These are phyloP conservation scores for Eremothecium sinecaudum DNA, from an alignment of 1,139 yeast genomes.

Conservation along the genomic window DNA sequence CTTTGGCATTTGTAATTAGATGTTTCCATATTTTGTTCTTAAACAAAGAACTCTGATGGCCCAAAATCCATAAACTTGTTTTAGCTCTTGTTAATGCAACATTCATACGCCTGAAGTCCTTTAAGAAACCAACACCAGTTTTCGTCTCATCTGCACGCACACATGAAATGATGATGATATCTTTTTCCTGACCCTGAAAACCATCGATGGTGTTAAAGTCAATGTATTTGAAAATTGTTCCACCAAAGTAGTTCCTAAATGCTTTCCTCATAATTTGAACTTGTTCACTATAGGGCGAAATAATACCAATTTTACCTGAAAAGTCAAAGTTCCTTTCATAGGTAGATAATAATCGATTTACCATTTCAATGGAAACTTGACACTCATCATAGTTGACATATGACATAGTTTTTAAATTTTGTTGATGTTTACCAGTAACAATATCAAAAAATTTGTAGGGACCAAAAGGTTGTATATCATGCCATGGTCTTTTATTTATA, in stretches of 20 bases:
- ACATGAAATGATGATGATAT: slow-evolving; percentile 86
- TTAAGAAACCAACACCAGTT: slow-evolving; percentile 70
- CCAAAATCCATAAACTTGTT: slow-evolving; percentile 86
- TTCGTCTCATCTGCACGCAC: slow-evolving; percentile 65
- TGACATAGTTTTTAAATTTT: slow-evolving; percentile 56
- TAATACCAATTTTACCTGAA: slow-evolving; percentile 72
- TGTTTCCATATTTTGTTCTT: slow-evolving; percentile 62
- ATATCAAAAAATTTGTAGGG: slow-evolving; percentile 81
- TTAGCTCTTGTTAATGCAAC: slow-evolving; percentile 93
- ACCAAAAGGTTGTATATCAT: slow-evolving; percentile 41
- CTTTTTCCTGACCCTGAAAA: slow-evolving; percentile 96
- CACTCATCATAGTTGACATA: slow-evolving; percentile 66
- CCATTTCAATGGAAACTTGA: slow-evolving; percentile 58
- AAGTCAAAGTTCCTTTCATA: slow-evolving; percentile 45
- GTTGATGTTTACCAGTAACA: slow-evolving; percentile 53
- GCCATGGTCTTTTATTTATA: slow-evolving; percentile 69
- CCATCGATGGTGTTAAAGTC: slow-evolving; percentile 97
- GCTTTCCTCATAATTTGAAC: slow-evolving; percentile 47
- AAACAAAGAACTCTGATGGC: slow-evolving; percentile 56
- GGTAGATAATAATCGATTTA: slow-evolving; percentile 43
- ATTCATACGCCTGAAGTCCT: slow-evolving; percentile 88
- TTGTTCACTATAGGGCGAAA: slow-evolving; percentile 93
- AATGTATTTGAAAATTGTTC: slow-evolving; percentile 50
- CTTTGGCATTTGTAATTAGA: slow-evolving; percentile 53
- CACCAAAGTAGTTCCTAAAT: slow-evolving; percentile 56